Base-by-base conservation (phyloP, 352 stramenopile species). In the Globisporangium orthogonon region DNA sequence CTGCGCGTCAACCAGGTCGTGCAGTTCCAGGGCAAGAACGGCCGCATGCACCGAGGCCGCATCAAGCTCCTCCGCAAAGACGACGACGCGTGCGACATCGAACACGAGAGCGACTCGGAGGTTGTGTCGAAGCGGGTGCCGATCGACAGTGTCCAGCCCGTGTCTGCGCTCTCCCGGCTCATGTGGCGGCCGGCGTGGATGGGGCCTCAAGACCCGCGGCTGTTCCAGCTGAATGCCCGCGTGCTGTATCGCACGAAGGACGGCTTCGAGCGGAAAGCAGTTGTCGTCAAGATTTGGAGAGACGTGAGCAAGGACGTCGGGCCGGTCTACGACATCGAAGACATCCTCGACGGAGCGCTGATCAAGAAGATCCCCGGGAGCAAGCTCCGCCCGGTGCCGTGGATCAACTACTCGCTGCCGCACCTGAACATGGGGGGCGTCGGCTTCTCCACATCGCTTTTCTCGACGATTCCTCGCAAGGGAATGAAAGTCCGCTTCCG, bases 401-500 rank as follows among this genome's bases (percentile, higher is more conserved):
- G 74, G 77, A 56, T 87, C 0, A 71, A 83, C 39, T 73, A 69
- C 33, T 76, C 69, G 6, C 54, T 80, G 7, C 69, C 71, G 9
- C 62, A 40, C 35, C 43, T 48, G 13, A 29, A 23, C 43, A 76
- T 71, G 71, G 63, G 58, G 35, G 63, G 56, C 4, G 43, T 63
- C 58, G 53, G 46, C 52, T 48, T 48, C n/a, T 28, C 43, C 10
- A 53, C 56, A 15, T 50, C 56, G 54, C 23, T 70, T 4, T 62
- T 76, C 30, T 54, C 61, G 3, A 52, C 67, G 11, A 67, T 78
- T 41, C 61, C 61, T 52, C 73, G 75, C 15, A 63, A 70, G 35
- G 76, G 78, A 2, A 71, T 84, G 60, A 78, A 70, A 15, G 76
- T 88, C 0, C 74, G 76, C 2, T 83, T 88, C 50, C 71, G 74